Evolutionary conservation across 163 green algal genomes (phyloP).

Genomic region (Volvox carteri): DNA sequence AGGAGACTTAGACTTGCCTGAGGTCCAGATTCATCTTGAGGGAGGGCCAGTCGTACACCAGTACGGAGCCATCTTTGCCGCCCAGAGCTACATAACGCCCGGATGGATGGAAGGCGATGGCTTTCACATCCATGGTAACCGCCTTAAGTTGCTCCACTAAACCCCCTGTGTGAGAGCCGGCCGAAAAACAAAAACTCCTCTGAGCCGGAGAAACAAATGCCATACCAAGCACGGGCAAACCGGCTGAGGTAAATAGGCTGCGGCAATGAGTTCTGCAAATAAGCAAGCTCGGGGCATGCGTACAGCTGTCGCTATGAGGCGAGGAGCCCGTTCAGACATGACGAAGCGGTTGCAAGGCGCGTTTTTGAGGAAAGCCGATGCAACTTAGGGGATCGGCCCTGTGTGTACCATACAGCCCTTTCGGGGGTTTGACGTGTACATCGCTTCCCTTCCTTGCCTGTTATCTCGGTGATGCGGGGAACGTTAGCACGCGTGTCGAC

Average conservation of each 20-base stretch:
- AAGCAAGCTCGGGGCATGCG: too few species aligned
- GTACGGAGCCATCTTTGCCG: constrained; percentile 32
- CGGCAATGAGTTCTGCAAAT: too few species aligned
- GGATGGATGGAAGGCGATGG: constrained; percentile 48
- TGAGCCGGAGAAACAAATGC: not conserved
- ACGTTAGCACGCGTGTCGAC: constrained; percentile 45
- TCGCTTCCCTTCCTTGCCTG: constrained; percentile 44
- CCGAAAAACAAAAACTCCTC: constrained; percentile 45
- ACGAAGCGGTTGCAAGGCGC: too few species aligned
- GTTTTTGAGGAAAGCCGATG: too few species aligned
- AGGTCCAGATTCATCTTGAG: constrained; percentile 55
- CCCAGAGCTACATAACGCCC: constrained; percentile 54
- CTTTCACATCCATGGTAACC: constrained; percentile 58
- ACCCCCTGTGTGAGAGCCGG: constrained; percentile 46
- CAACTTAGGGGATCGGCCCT: too few species aligned
- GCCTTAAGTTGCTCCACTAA: constrained; percentile 17
- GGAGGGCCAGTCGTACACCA: constrained; percentile 60
- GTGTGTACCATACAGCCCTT: too few species aligned
- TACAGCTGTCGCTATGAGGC: too few species aligned
- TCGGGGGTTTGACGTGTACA: too few species aligned
- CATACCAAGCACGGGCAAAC: too few species aligned
- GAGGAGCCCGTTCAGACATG: too few species aligned
- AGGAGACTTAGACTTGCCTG: constrained; percentile 45
- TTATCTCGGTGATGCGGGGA: constrained; percentile 55
- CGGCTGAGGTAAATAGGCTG: too few species aligned